Base-by-base conservation (phyloP, 805 yeast genomes). In the Zygosaccharomyces rouxii region DNA sequence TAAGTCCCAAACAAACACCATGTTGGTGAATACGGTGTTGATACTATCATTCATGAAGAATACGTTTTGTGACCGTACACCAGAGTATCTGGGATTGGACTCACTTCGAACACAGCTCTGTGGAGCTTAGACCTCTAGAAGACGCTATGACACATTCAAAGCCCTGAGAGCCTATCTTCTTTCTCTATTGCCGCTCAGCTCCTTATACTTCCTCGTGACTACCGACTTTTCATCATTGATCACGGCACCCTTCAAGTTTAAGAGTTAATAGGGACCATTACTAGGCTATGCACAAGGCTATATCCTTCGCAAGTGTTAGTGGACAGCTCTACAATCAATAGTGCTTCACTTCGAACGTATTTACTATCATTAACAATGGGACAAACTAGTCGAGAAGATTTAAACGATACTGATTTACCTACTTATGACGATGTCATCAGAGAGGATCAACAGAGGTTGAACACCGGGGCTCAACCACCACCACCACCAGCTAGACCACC, bases 391-490 rank as follows among this genome's bases (percentile, higher is more conserved):
- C 44, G 25, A 33, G 49, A 50, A 23, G 41, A 41, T 11, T 43
- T 46, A 46, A 33, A 37, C 13, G 54, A 48, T 10, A 53, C 38
- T 23, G 44, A 35, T 2, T 76, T 78, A 3, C 81, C 81, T 5
- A 63, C 74, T 4, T 77, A 77, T 52, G 70, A 69, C 6, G 79
- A 76, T 41, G 77, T 75, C 1, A 46, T 71, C 13, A 52, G 53
- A 37, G 50, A 53, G 31, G 56, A 55, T 35, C 46, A 46, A 28
- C 45, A 47, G 29, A 42, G 45, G 18, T 22, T 31, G 38, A 50
- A 19, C 7, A 16, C 21, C n/a, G 21, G 26, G 23, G 31, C 30
- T 18, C n/a, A 28, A 21, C 45, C 39, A 39, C 35, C 43, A 21
- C 46, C 44, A 5, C 57, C 63, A 44, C 49, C 56, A 23, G 37